Evolutionary conservation across 805 yeast genomes (phyloP).

Genomic region (Pichia paraexigua): DNA sequence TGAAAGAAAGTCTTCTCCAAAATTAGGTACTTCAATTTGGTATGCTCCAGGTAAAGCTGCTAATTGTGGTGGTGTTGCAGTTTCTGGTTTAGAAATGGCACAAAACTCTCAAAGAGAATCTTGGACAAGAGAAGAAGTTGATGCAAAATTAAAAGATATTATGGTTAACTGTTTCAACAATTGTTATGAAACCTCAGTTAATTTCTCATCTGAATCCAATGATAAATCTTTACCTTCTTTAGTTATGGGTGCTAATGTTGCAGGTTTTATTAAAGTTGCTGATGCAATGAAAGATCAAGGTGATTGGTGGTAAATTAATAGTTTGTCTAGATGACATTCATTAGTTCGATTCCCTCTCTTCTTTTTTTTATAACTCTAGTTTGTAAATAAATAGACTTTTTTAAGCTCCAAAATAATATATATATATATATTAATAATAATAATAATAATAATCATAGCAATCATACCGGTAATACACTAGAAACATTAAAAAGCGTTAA

Average conservation of each 20-base stretch:
- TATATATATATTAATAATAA: too few relatives aligned
- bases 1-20: conserved; percentile 43
- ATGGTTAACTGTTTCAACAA: conserved; percentile 90
- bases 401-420: too few relatives aligned
- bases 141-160: conserved; percentile 79
- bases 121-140: conserved; percentile 94
- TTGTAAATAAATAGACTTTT: too few relatives aligned
- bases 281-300: conserved; percentile 98
- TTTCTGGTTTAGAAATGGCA: conserved; percentile 98
- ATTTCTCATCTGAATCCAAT: conserved; percentile 64
- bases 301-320: conserved; percentile 52
- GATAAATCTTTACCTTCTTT: conserved; percentile 78
- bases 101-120: conserved; percentile 92
- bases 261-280: conserved; percentile 97
- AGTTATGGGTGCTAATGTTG: conserved; percentile 98
- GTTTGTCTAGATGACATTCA: too few relatives aligned
- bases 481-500: too few relatives aligned
- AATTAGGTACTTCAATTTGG: conserved; percentile 62
- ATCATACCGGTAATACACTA: too few relatives aligned
- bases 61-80: conserved; percentile 99
- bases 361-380: too few relatives aligned
- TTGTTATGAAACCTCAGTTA: conserved; percentile 81
- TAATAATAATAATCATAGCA: too few relatives aligned
- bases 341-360: too few relatives aligned
- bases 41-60: conserved; percentile 99